phyloP scores from a whole-genome alignment of 2,329 filamentous ascomycete species.

The Stagonosporopsis tanaceti region DNA sequence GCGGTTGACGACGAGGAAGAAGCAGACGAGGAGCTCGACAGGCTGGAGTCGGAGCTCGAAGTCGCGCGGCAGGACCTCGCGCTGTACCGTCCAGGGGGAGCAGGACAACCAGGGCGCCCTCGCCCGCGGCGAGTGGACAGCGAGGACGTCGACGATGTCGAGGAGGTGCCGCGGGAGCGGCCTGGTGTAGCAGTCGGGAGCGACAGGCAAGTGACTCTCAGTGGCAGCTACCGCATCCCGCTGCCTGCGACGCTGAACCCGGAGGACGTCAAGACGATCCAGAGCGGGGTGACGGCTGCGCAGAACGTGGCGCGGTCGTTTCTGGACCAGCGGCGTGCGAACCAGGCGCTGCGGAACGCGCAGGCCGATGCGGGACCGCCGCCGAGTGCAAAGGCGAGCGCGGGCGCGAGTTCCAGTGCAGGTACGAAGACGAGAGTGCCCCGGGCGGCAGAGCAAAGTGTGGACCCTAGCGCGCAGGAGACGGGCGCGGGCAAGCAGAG shows the following conservation, averaged over 20 bases:
- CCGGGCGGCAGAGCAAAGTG: slow-evolving; percentile 3
- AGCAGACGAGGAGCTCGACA: slow-evolving; percentile 43
- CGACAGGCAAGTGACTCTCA: slow-evolving; percentile 45
- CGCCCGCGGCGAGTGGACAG: slow-evolving; percentile 5
- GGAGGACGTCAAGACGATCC: slow-evolving; percentile 45
- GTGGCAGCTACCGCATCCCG: slow-evolving; percentile 48
- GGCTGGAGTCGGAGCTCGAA: slow-evolving; percentile 45
- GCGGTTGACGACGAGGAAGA: slow-evolving; percentile 34
- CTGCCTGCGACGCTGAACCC: slow-evolving; percentile 44
- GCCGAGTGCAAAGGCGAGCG: neutral
- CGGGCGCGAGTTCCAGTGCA: neutral
- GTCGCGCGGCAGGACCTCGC: slow-evolving; percentile 42
- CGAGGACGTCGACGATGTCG: slow-evolving; percentile 30
- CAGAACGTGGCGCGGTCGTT: slow-evolving; percentile 46
- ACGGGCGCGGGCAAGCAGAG: slow-evolving; percentile 32
- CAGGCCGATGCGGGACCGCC: slow-evolving; percentile 9
- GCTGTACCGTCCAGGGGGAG: slow-evolving; percentile 20
- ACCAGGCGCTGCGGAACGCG: slow-evolving; percentile 8
- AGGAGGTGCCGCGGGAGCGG: slow-evolving; percentile 38
- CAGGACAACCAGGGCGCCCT: slow-evolving; percentile 5
- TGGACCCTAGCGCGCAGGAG: neutral
- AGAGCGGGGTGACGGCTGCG: slow-evolving; percentile 44
- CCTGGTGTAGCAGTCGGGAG: neutral
- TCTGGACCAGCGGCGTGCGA: slow-evolving; percentile 39
- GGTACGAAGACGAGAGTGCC: neutral